These are phyloP conservation scores for Eucalyptus melliodora DNA, from an alignment of 345 rosid genomes.

Conservation along the genomic window DNA sequence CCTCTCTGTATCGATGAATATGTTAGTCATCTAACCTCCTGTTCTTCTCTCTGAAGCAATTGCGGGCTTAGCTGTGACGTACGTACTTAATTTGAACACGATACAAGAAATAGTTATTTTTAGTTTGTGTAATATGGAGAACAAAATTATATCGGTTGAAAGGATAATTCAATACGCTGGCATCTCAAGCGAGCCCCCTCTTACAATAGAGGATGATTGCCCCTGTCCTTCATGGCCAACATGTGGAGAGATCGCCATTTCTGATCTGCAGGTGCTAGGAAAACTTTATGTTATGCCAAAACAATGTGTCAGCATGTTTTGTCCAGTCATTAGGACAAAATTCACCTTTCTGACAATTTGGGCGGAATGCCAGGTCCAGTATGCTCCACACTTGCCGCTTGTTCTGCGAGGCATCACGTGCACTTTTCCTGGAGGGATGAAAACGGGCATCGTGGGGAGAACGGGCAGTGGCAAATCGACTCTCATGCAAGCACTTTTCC, in stretches of 20 bases:
- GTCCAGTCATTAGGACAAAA: background rate
- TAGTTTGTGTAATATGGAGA: conserved; percentile 2
- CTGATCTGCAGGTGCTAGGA: conserved; percentile 44
- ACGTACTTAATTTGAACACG: background rate
- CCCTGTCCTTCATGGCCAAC: conserved; percentile 60
- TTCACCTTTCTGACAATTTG: background rate
- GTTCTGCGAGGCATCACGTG: conserved; percentile 74
- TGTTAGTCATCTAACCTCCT: conserved; percentile 33
- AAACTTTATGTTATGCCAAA: background rate
- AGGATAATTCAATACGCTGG: conserved; percentile 41
- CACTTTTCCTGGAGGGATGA: conserved; percentile 66
- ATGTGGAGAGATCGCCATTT: conserved; percentile 44
- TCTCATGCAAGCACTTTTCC: conserved; percentile 73
- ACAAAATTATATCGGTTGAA: conserved; percentile 5
- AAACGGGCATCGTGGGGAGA: conserved; percentile 89
- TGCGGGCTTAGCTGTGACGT: conserved; percentile 2
- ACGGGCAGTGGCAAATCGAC: conserved; percentile 96
- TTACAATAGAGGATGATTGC: conserved; percentile 39
- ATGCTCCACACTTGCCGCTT: conserved; percentile 81
- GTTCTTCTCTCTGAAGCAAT: conserved; percentile 14
- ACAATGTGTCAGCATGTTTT: background rate
- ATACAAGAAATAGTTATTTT: background rate
- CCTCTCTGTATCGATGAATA: background rate
- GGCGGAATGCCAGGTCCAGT: conserved; percentile 37
- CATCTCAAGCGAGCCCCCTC: conserved; percentile 72